Conservation (phyloP, 169 alveolate genomes). For the Cryptosporidium ryanae region DNA sequence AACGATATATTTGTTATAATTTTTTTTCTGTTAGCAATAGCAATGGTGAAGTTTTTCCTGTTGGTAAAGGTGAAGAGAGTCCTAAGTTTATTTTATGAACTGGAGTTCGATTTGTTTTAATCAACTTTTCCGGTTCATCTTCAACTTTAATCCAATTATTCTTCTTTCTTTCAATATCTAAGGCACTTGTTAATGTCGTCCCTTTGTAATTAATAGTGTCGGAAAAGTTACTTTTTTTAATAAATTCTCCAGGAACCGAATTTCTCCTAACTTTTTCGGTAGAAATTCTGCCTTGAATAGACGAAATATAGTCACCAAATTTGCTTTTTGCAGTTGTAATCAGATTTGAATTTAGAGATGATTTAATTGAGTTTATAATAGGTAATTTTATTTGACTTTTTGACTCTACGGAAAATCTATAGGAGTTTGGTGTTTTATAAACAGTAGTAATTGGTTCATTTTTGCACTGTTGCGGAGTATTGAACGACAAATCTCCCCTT, state of each 20-base stretch:
- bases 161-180: background rate
- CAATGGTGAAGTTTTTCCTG: conserved; percentile 60
- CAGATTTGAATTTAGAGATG: conserved; percentile 30
- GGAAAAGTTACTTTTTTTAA: background rate
- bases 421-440: too few relatives aligned
- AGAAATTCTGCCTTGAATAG: conserved; percentile 24
- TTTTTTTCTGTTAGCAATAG: conserved; percentile 31
- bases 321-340: conserved; percentile 23
- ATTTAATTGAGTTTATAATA: conserved; percentile 5
- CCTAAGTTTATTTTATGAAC: conserved; percentile 19
- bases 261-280: conserved; percentile 2
- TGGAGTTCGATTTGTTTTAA: conserved; percentile 19
- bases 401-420: background rate
- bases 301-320: conserved; percentile 33
- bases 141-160: background rate
- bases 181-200: background rate
- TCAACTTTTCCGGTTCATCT: background rate
- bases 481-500: background rate
- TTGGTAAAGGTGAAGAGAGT: conserved; percentile 62
- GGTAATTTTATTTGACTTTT: conserved; percentile 1
- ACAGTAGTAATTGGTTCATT: too few relatives aligned
- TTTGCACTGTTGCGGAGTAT: conserved; percentile 2
- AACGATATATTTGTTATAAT: background rate
- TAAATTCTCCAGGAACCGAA: conserved; percentile 22
- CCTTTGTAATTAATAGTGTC: background rate